Conservation (phyloP, 352 stramenopile species). For the Vaucheria bursata region DNA sequence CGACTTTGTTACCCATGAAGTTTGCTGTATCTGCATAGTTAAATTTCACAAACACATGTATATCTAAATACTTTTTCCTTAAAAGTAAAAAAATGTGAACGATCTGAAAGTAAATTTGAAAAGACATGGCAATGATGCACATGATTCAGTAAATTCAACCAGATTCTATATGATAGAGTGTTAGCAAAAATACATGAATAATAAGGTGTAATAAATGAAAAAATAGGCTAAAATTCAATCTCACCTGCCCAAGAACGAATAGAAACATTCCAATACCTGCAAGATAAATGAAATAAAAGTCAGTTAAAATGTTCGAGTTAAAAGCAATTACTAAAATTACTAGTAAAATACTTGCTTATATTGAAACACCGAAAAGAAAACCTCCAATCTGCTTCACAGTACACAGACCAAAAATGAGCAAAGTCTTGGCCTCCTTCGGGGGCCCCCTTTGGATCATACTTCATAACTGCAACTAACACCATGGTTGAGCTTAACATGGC, state of each 20-base stretch:
- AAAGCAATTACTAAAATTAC: background rate
- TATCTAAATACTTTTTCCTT: background rate
- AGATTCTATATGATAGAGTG: background rate
- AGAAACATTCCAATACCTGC: constrained; percentile 40
- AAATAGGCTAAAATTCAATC: background rate
- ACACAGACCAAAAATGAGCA: background rate
- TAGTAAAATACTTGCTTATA: constrained; percentile 25
- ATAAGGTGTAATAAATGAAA: background rate
- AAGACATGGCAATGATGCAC: background rate
- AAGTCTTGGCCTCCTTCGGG: background rate
- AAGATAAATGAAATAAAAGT: background rate
- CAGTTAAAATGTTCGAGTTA: background rate
- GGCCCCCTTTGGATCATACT: constrained; percentile 31
- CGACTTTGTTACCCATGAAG: no score
- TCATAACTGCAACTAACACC: constrained; percentile 46
- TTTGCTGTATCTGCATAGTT: no score
- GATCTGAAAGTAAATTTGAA: background rate
- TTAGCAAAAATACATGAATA: background rate
- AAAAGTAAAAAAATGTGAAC: background rate
- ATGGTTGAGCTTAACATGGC: constrained; percentile 43
- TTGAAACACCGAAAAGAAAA: constrained; percentile 45
- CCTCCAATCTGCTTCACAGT: constrained; percentile 36
- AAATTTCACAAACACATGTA: no score
- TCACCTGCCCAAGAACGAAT: constrained; percentile 20
- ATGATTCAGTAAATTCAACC: background rate